Conservation (phyloP, 768 basidiomycete species). For the Macrolepiota albuminosa region DNA sequence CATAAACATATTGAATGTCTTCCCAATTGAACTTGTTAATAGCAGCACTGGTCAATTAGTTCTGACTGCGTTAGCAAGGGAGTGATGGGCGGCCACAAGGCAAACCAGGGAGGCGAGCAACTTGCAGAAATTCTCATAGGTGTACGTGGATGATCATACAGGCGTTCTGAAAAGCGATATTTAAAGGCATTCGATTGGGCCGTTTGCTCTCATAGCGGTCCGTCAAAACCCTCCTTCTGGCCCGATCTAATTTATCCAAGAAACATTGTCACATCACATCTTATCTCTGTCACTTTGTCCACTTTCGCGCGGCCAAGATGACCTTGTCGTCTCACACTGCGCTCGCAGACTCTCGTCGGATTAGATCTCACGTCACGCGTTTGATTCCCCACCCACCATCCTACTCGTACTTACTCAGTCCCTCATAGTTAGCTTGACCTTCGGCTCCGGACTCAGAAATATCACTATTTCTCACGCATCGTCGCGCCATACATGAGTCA, state of each 20-base stretch:
- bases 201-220: neutral
- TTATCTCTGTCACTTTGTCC: no score
- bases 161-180: neutral
- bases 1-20: conserved; percentile 39
- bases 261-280: neutral
- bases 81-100: neutral
- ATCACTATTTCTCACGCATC: no score
- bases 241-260: neutral
- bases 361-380: no score
- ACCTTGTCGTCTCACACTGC: no score
- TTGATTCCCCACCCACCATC: no score
- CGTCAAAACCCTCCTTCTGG: neutral
- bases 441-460: no score
- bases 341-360: no score
- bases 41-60: neutral
- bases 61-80: neutral
- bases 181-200: neutral
- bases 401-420: no score
- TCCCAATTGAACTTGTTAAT: conserved; percentile 37
- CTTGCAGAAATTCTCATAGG: neutral
- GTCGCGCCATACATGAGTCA: no score
- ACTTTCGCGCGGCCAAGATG: no score
- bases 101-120: neutral
- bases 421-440: no score
- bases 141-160: neutral